Evolutionary conservation across 2,329 filamentous ascomycete species (phyloP).

Genomic region (Verticillium longisporum): DNA sequence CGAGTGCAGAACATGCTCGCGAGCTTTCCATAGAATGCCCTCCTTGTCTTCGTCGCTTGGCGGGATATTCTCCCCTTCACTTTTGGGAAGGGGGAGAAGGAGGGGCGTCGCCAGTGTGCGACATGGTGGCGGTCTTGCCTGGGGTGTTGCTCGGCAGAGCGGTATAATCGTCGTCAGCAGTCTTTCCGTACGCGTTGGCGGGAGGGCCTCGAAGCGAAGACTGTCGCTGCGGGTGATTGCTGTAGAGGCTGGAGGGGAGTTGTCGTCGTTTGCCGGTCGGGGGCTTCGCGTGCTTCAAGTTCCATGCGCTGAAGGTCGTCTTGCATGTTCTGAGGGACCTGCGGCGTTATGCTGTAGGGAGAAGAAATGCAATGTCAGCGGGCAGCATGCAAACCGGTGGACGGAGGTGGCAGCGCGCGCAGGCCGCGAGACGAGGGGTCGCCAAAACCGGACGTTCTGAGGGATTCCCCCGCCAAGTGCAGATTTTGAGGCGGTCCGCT

Average conservation of each 20-base stretch:
- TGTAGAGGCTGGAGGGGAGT: conserved; percentile 15
- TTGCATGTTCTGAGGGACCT: conserved; percentile 95
- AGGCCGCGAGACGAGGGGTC: background rate
- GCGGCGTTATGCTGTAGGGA: conserved; percentile 72
- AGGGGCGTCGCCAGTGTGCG: conserved; percentile 51
- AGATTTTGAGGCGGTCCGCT: background rate
- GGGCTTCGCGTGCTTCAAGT: conserved; percentile 59
- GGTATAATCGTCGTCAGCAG: conserved; percentile 14
- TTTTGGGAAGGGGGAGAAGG: conserved; percentile 88
- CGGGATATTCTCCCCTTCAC: conserved; percentile 80
- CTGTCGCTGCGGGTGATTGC: conserved; percentile 30
- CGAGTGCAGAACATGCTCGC: conserved; percentile 78
- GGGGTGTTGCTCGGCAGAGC: conserved; percentile 20
- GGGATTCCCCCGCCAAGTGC: background rate
- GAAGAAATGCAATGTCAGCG: background rate
- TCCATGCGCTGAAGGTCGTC: conserved; percentile 89
- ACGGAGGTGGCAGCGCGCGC: background rate
- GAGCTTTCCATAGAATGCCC: conserved; percentile 76
- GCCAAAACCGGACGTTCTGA: background rate
- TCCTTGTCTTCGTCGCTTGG: conserved; percentile 93
- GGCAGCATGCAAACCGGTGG: background rate
- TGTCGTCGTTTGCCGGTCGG: conserved; percentile 22
- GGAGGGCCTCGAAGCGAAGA: conserved; percentile 16
- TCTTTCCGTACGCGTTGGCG: conserved; percentile 15
- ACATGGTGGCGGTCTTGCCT: conserved; percentile 26